Percentiles rank a stretch among this genome's conserved stretches.
Conservation (phyloP, 2,329 filamentous ascomycete genomes). For the Aspergillus melleus region DNA sequence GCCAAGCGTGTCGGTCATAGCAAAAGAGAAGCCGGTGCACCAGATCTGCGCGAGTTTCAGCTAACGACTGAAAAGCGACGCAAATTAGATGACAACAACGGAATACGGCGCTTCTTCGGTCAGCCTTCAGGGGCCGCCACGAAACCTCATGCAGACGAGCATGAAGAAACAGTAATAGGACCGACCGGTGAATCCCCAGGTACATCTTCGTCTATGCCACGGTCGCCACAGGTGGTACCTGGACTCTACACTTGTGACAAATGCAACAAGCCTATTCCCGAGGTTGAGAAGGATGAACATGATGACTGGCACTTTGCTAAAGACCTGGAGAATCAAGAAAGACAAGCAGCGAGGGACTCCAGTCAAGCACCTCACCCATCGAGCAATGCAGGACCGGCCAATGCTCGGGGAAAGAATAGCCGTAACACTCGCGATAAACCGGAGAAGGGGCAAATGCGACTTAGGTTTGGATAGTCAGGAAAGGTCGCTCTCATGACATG, state of each 20-base stretch:
- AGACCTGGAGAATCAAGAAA: constrained; percentile 71
- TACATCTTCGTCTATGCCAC: not conserved
- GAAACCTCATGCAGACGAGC: constrained; percentile 4
- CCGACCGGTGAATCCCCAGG: not conserved
- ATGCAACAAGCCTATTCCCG: constrained; percentile 64
- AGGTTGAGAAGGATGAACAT: constrained; percentile 69
- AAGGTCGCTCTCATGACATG: not conserved
- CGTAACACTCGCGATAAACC: constrained; percentile 30
- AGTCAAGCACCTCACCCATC: constrained; percentile 15
- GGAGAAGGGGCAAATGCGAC: constrained; percentile 39
- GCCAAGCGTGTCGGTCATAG: constrained; percentile 48
- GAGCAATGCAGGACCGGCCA: constrained; percentile 16
- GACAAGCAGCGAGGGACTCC: constrained; percentile 30
- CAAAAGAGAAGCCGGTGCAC: constrained; percentile 17
- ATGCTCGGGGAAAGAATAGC: constrained; percentile 24
- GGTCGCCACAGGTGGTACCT: not conserved
- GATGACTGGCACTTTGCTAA: constrained; percentile 94
- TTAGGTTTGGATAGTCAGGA: constrained; percentile 31
- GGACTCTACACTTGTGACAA: constrained; percentile 57
- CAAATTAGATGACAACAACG: constrained; percentile 48
- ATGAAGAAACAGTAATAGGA: not conserved
- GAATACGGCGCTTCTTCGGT: constrained; percentile 60
- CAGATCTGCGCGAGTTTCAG: constrained; percentile 11
- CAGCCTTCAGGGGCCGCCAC: constrained; percentile 31
- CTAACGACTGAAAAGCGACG: constrained; percentile 44